Evolutionary conservation across 2,329 filamentous ascomycete species (phyloP).

Genomic region (Chrysosporium keratinophilum): DNA sequence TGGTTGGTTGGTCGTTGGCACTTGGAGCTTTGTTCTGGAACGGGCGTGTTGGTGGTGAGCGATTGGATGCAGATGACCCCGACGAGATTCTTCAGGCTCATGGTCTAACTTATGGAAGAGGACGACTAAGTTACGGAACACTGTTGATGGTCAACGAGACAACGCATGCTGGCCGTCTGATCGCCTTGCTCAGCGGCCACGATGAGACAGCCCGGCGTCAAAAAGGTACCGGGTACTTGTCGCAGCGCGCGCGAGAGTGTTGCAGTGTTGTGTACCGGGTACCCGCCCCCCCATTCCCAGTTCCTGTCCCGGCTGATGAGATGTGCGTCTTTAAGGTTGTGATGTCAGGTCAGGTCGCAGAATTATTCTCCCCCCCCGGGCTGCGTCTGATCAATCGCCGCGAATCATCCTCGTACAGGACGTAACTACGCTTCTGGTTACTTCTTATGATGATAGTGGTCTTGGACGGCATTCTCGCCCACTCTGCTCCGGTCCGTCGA

Average conservation of each 20-base stretch:
- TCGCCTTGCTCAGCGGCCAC: background rate
- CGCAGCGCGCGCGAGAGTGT: no score
- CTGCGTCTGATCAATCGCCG: background rate
- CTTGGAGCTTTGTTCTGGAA: background rate
- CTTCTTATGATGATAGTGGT: no score
- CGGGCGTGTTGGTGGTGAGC: background rate
- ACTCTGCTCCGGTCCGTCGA: no score
- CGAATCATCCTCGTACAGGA: background rate
- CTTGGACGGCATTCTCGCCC: no score
- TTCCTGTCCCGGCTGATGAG: background rate
- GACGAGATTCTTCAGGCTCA: background rate
- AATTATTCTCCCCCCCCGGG: background rate
- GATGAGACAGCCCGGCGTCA: no score
- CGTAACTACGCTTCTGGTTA: no score
- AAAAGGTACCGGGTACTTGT: no score
- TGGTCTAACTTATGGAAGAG: background rate
- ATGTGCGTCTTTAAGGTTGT: background rate
- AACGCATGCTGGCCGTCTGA: background rate
- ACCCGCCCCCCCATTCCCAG: background rate
- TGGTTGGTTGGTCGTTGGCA: background rate
- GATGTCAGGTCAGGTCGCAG: slow-evolving; percentile 3
- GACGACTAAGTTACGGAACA: background rate
- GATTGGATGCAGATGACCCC: slow-evolving; percentile 9
- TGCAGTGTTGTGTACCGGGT: no score
- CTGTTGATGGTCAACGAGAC: background rate